These are phyloP conservation scores for Dactylorhiza incarnata DNA, from an alignment of 106 monocot species.

Conservation along the genomic window DNA sequence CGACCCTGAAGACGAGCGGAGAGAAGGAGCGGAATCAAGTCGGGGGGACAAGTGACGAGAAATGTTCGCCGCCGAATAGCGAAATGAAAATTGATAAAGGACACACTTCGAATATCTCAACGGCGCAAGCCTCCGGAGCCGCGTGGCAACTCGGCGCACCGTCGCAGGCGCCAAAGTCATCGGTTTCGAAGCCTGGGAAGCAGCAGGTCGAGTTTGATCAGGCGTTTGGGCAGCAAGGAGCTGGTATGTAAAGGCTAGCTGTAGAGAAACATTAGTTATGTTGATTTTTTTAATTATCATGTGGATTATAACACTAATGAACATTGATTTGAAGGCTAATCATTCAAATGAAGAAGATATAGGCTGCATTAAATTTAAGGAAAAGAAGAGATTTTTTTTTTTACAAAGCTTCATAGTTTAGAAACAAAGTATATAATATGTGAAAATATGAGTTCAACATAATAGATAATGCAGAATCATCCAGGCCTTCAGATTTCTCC, in stretches of 20 bases:
- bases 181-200: conserved; percentile 20
- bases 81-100: conserved; percentile 13
- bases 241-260: background rate
- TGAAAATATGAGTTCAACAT: background rate
- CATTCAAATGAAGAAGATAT: too few relatives aligned
- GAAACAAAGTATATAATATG: background rate
- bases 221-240: conserved; percentile 14
- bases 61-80: conserved; percentile 6
- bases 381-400: background rate
- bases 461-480: background rate
- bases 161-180: conserved; percentile 6
- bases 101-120: conserved; percentile 11
- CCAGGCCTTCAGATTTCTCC: background rate
- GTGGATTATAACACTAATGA: too few relatives aligned
- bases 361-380: too few relatives aligned
- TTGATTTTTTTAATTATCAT: too few relatives aligned
- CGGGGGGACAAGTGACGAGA: conserved; percentile 16
- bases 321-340: too few relatives aligned
- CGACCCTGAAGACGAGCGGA: conserved; percentile 13
- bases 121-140: conserved; percentile 19
- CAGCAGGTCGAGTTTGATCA: conserved; percentile 14
- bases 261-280: too few relatives aligned
- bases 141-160: conserved; percentile 28
- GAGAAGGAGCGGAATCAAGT: conserved; percentile 37
- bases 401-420: background rate